A percentile compares a stretch with the other conserved stretches of the same genome.
Conservation (phyloP, 2,329 filamentous ascomycete genomes). For the Harringtonia lauricola region DNA sequence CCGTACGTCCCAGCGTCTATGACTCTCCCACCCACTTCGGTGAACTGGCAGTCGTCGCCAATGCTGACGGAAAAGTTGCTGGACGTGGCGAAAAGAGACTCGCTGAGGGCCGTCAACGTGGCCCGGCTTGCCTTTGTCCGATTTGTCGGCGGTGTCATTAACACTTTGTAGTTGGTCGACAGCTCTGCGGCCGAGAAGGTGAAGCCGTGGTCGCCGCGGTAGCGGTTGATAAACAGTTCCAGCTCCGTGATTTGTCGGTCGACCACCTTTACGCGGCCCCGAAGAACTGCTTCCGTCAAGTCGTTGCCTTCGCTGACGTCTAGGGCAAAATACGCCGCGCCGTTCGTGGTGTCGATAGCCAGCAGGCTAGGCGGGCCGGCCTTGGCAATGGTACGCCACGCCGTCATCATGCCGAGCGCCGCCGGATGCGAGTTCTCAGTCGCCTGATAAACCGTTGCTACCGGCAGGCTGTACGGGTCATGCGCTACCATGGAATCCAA, state of each 20-base stretch:
- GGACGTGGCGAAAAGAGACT: neutral
- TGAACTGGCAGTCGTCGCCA: neutral
- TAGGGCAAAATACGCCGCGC: neutral
- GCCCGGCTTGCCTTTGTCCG: neutral
- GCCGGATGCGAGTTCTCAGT: neutral
- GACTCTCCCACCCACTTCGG: neutral
- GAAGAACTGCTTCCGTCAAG: neutral
- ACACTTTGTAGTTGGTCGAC: neutral
- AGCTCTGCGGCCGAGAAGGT: neutral
- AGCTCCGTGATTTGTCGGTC: neutral
- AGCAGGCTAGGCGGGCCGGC: neutral
- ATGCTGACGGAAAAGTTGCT: neutral
- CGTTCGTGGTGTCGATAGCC: neutral
- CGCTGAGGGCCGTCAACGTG: neutral
- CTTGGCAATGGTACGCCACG: neutral
- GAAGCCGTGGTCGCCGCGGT: conserved; percentile 1
- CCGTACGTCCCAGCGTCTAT: neutral
- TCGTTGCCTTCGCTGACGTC: neutral
- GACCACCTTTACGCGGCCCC: neutral
- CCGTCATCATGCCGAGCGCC: neutral
- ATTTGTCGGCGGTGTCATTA: neutral
- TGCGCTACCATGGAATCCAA: neutral
- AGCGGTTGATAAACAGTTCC: conserved; percentile 1
- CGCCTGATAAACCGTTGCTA: neutral
- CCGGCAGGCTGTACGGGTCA: neutral